A percentile compares a stretch with the other conserved stretches of the same genome.
Conservation (phyloP, 805 yeast genomes). For the Cephaloascus fragrans region DNA sequence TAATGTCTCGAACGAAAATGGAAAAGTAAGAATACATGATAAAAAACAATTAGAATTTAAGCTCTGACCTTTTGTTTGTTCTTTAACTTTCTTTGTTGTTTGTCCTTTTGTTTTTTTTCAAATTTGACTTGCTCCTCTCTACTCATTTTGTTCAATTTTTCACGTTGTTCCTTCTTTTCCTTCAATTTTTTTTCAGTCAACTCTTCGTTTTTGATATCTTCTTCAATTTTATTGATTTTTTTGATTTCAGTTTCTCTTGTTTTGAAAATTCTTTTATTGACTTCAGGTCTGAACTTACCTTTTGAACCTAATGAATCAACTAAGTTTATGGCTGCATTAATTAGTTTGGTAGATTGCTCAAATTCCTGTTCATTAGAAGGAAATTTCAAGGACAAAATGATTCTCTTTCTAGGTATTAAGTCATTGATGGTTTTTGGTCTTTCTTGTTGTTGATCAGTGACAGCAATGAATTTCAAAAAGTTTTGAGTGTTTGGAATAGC, state of each 20-base stretch:
- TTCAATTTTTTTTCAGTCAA: slow-evolving; percentile 63
- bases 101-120: slow-evolving; percentile 72
- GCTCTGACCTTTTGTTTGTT: slow-evolving; percentile 45
- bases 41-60: slow-evolving; percentile 1
- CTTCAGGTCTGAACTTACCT: slow-evolving; percentile 59
- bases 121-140: slow-evolving; percentile 74
- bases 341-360: slow-evolving; percentile 35
- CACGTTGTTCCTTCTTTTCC: slow-evolving; percentile 55
- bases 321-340: slow-evolving; percentile 47
- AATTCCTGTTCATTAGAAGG: slow-evolving; percentile 42
- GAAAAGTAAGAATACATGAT: background rate
- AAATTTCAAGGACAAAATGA: slow-evolving; percentile 44
- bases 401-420: slow-evolving; percentile 40
- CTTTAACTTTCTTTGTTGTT: slow-evolving; percentile 66
- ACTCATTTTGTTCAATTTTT: slow-evolving; percentile 43
- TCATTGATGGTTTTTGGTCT: slow-evolving; percentile 58
- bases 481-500: slow-evolving; percentile 28
- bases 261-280: slow-evolving; percentile 64
- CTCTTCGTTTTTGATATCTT: slow-evolving; percentile 57
- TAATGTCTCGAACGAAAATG: background rate
- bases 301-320: slow-evolving; percentile 48
- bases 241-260: slow-evolving; percentile 67
- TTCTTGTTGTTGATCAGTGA: slow-evolving; percentile 76
- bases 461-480: slow-evolving; percentile 56
- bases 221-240: slow-evolving; percentile 62